Conservation (phyloP, 2,329 filamentous ascomycete species). For the Fusarium acutatum region DNA sequence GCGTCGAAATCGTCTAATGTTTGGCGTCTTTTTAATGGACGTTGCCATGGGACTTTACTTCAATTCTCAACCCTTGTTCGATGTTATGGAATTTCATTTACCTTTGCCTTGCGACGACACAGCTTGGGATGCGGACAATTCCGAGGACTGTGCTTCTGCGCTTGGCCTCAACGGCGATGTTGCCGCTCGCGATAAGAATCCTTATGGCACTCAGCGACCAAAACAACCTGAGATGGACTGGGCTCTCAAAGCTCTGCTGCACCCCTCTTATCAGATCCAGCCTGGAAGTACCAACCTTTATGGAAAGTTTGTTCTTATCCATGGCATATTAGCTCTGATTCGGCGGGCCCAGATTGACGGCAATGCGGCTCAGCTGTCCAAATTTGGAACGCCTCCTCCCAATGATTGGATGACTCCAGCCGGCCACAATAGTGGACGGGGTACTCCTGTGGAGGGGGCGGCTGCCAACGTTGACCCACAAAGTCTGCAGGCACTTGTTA, state of each 20-base stretch:
- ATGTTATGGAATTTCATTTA: constrained; percentile 69
- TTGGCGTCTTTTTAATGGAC: constrained; percentile 71
- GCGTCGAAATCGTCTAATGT: constrained; percentile 71
- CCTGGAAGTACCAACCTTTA: constrained; percentile 75
- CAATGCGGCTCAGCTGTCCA: constrained; percentile 46
- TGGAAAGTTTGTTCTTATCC: constrained; percentile 78
- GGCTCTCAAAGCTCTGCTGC: constrained; percentile 68
- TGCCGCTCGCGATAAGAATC: constrained; percentile 64
- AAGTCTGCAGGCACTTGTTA: constrained; percentile 57
- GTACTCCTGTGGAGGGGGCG: constrained; percentile 54
- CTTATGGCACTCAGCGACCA: constrained; percentile 67
- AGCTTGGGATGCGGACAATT: constrained; percentile 73
- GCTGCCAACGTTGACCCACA: constrained; percentile 53
- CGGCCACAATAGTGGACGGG: constrained; percentile 54
- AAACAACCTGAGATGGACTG: constrained; percentile 72
- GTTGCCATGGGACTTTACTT: constrained; percentile 75
- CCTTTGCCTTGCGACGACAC: constrained; percentile 78
- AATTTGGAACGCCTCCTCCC: constrained; percentile 64
- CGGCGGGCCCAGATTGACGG: constrained; percentile 54
- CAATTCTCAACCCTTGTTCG: constrained; percentile 71
- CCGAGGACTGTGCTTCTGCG: constrained; percentile 69
- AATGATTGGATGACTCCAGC: constrained; percentile 64
- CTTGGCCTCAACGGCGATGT: constrained; percentile 69
- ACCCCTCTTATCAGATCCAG: constrained; percentile 66
- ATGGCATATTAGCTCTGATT: constrained; percentile 72